Conservation (phyloP, 768 basidiomycete species). For the Tylopilus rubrobrunneus region DNA sequence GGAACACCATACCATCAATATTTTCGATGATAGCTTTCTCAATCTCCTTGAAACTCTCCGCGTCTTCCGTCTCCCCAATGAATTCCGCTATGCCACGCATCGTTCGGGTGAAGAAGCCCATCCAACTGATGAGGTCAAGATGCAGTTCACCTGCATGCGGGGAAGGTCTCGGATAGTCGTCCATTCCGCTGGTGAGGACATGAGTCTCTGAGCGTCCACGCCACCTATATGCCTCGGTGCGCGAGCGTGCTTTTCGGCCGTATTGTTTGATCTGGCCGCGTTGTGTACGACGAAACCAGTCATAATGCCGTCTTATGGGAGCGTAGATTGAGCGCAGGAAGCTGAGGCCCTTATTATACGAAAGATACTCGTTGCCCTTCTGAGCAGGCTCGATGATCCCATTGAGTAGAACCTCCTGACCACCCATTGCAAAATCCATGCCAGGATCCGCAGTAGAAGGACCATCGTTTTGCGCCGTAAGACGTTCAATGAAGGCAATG, state of each 20-base stretch:
- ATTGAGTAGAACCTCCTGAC: slow-evolving; percentile 49
- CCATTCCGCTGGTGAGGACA: slow-evolving; percentile 92
- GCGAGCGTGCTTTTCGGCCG: slow-evolving; percentile 75
- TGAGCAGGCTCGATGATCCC: slow-evolving; percentile 14
- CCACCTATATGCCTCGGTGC: slow-evolving; percentile 92
- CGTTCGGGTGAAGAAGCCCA: slow-evolving; percentile 92
- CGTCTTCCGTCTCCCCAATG: slow-evolving; percentile 83
- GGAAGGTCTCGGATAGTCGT: slow-evolving; percentile 90
- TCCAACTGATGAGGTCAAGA: slow-evolving; percentile 91
- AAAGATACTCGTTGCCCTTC: slow-evolving; percentile 47
- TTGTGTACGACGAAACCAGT: slow-evolving; percentile 95
- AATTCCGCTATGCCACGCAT: slow-evolving; percentile 90
- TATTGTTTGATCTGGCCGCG: slow-evolving; percentile 93
- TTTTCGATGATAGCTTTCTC: slow-evolving; percentile 81
- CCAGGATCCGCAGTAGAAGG: slow-evolving; percentile 63
- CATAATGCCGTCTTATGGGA: slow-evolving; percentile 85
- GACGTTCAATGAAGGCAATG: slow-evolving; percentile 80
- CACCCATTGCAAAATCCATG: slow-evolving; percentile 53
- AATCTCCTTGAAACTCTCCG: slow-evolving; percentile 66
- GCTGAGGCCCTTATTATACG: slow-evolving; percentile 55
- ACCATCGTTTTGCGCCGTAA: slow-evolving; percentile 44
- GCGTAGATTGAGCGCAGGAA: slow-evolving; percentile 81
- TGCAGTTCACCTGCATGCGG: slow-evolving; percentile 92
- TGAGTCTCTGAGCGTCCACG: slow-evolving; percentile 82
- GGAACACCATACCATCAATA: slow-evolving; percentile 62